Percentiles rank a stretch among this genome's conserved stretches.
Evolutionary conservation across 306 rosid genomes (phyloP).

Genomic region (Betula pendula): DNA sequence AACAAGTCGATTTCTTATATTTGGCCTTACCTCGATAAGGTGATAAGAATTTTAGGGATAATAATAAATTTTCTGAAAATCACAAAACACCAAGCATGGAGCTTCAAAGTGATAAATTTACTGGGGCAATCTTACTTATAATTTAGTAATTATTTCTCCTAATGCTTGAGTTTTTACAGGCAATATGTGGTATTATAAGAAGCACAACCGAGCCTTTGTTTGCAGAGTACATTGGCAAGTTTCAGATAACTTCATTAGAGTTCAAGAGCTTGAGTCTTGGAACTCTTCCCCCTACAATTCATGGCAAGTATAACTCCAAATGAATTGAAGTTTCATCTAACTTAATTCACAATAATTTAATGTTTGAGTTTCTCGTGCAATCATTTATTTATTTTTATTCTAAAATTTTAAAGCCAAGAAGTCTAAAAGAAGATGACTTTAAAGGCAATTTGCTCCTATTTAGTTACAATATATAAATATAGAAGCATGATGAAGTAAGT

Average conservation of each 20-base stretch:
- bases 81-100: too few species aligned
- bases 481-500: not conserved
- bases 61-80: not conserved
- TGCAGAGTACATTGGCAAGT: conserved; percentile 24
- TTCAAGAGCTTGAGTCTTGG: conserved; percentile 34
- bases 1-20: conserved; percentile 31
- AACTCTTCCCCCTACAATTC: conserved; percentile 29
- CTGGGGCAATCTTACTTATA: not conserved
- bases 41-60: not conserved
- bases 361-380: not conserved
- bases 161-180: conserved; percentile 12
- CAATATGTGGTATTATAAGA: conserved; percentile 26
- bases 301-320: conserved; percentile 12
- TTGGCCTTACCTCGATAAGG: conserved; percentile 43
- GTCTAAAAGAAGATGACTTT: not conserved
- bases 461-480: not conserved
- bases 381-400: not conserved
- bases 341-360: not conserved
- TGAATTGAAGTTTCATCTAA: not conserved
- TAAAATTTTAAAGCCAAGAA: not conserved
- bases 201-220: conserved; percentile 16
- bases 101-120: too few species aligned
- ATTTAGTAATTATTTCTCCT: not conserved
- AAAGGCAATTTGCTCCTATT: not conserved
- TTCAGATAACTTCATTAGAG: conserved; percentile 19